These are phyloP conservation scores for Populus trichocarpa DNA, from an alignment of 441 rosid species.

Conservation along the genomic window DNA sequence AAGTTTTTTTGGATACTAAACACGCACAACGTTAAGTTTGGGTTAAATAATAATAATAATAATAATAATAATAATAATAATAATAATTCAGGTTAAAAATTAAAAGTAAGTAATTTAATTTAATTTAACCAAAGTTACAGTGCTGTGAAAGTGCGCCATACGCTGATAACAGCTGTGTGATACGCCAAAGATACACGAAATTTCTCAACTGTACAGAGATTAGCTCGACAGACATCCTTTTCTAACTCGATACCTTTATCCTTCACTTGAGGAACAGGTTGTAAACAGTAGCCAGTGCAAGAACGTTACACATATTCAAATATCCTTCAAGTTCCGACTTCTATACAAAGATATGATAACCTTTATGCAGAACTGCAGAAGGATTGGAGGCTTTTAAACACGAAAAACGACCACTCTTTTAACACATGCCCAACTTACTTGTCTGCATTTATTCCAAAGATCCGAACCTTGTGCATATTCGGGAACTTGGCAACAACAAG, in stretches of 20 bases:
- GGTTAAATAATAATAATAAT: too few relatives aligned
- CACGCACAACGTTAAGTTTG: too few relatives aligned
- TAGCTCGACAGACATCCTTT: too few relatives aligned
- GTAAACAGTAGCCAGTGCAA: constrained; percentile 20
- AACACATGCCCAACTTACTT: constrained; percentile 27
- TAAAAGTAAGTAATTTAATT: too few relatives aligned
- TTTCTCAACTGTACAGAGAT: constrained; percentile 38
- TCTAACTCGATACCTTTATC: constrained; percentile 19
- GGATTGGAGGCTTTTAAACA: constrained; percentile 11
- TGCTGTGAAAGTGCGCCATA: background rate
- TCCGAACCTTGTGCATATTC: constrained; percentile 95
- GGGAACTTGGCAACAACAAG: constrained; percentile 92
- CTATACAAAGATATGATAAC: constrained; percentile 31
- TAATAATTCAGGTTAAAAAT: too few relatives aligned
- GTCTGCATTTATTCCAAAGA: constrained; percentile 88
- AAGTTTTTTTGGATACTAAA: too few relatives aligned
- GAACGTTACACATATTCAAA: constrained; percentile 21
- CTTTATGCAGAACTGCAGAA: constrained; percentile 21
- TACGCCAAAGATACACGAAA: constrained; percentile 12
- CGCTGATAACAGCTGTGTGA: too few relatives aligned
- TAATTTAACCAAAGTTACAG: background rate
- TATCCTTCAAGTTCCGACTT: constrained; percentile 25
- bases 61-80: too few relatives aligned
- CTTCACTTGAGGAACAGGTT: constrained; percentile 13
- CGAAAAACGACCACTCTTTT: constrained; percentile 15